Evolutionary conservation across 805 yeast species (phyloP).

Genomic region (Candida railenensis): DNA sequence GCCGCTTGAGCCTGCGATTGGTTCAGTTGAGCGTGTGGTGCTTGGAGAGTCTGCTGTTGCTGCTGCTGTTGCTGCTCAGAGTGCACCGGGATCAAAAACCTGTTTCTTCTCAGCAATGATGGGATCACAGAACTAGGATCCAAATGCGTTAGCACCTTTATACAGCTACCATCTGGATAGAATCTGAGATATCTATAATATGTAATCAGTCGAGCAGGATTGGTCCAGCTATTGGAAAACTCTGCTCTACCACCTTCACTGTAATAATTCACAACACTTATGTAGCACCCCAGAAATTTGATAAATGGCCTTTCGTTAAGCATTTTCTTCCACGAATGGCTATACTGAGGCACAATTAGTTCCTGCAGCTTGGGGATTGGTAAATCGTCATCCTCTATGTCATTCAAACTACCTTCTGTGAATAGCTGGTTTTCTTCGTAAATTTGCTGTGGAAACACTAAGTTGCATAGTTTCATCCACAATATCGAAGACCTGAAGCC

Average conservation of each 20-base stretch:
- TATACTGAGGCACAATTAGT: conserved; percentile 27
- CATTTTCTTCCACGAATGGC: conserved; percentile 48
- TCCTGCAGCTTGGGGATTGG: conserved; percentile 36
- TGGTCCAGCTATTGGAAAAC: conserved; percentile 62
- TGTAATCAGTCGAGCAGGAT: conserved; percentile 80
- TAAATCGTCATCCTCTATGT: conserved; percentile 30
- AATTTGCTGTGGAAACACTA: conserved; percentile 53
- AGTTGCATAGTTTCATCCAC: conserved; percentile 50
- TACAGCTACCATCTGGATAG: conserved; percentile 72
- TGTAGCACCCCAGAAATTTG: conserved; percentile 80
- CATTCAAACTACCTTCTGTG: conserved; percentile 25
- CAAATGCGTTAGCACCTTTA: conserved; percentile 65
- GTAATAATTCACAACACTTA: conserved; percentile 79
- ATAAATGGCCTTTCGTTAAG: conserved; percentile 67
- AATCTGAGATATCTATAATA: conserved; percentile 86
- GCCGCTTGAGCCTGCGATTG: neutral
- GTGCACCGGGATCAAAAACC: neutral
- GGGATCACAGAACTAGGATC: conserved; percentile 74
- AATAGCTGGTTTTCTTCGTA: conserved; percentile 47
- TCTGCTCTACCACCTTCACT: conserved; percentile 78
- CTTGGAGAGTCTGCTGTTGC: neutral
- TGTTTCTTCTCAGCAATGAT: conserved; percentile 34
- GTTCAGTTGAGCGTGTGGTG: too few relatives aligned
- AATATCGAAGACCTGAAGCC: conserved; percentile 53
- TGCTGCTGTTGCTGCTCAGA: neutral